Evolutionary conservation across 306 rosid species (phyloP), one percentile per base, ranked within the genome.

Genomic region (Fagus sylvatica): DNA sequence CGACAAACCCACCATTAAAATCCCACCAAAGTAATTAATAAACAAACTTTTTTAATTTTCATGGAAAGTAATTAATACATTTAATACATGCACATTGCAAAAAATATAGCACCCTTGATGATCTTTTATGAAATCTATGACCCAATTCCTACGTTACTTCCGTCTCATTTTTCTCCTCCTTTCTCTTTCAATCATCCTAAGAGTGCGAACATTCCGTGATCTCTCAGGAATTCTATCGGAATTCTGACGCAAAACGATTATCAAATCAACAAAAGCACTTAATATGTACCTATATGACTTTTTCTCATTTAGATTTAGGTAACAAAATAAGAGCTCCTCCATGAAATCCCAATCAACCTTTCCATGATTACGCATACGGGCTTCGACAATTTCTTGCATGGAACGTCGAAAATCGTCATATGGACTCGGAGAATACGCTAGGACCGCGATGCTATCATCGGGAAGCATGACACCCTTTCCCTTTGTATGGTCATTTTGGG

Each of bases 261-360:
- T 69, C 82, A 92, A 75, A 53, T 94, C 98, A 0, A 83, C 90
- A 65, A 90, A 94, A 12, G 97, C 97, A 64, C 87, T 80, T 0
- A 94, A 80, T 41, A 94, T 85, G 75, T 83, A 90, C 79, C 79
- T 88, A 76, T 86, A 79, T 1, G 86, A 85, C 37, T 84, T 89
- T 69, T 92, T 91, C 22, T 94, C 89, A 62, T 94, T 94, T 5
- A 90, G 39, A 53, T 85, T 92, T 0, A 94, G 75, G 62, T 88
- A 85, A 62, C 82, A 78, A 64, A 89, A 87, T 78, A 94, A 74
- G 71, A 94, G 88, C 78, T 94, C 95, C 40, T 88, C 89, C 97
- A 92, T 83, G 86, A 92, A 94, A 49, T 85, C 88, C 97, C 98
- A 94, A 66, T 94, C 97, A 4, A 94, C 88, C 13, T 17, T 72